Base-by-base conservation (phyloP, 1,139 yeast species). In the Magnusiomyces suaveolens region DNA sequence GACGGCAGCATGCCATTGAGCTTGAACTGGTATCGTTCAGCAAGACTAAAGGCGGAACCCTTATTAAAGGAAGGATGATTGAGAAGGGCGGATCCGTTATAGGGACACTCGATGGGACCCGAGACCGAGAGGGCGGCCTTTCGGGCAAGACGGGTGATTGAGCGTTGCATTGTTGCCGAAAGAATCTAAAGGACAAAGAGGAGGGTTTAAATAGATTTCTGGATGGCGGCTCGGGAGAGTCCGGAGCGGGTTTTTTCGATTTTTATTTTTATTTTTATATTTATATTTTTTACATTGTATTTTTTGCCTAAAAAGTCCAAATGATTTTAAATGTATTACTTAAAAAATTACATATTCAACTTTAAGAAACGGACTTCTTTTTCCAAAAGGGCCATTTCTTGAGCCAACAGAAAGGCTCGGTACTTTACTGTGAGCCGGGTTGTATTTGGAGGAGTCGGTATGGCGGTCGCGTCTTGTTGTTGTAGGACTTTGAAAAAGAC, bases 11-110 rank as follows among this genome's bases (percentile, higher is more conserved):
- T 75, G 20, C 97, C 97, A 18, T 74, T 75, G 55, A 92, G 75
- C n/a, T 82, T 83, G 70, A 90, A 92, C 2, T 87, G 87, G 24
- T 77, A 74, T 64, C 97, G 79, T 72, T 92, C 98, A 60, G 85
- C 89, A 25, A 70, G 66, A 12, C 92, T 80, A 70, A 92, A 92
- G 0, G 97, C 97, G 24, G 96, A 83, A 39, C 97, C 97, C 70
- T 92, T 90, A 74, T 90, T 90, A 23, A 44, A 36, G 29, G 50
- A 16, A 8, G 50, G 50, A 14, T 21, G 24, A 32, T 47, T 47
- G 18, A 47, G 43, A 14, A 47, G 12, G 20, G 16, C 29, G 6
- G 20, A 16, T 20, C 50, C 50, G 12, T 6, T 14, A 32, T 47
- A 47, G 10, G 50, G 43, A 32, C 50, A 47, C 3, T 33, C 50